Base-by-base conservation (phyloP, 176 grass and related monocot species). In the Guadua angustifolia region DNA sequence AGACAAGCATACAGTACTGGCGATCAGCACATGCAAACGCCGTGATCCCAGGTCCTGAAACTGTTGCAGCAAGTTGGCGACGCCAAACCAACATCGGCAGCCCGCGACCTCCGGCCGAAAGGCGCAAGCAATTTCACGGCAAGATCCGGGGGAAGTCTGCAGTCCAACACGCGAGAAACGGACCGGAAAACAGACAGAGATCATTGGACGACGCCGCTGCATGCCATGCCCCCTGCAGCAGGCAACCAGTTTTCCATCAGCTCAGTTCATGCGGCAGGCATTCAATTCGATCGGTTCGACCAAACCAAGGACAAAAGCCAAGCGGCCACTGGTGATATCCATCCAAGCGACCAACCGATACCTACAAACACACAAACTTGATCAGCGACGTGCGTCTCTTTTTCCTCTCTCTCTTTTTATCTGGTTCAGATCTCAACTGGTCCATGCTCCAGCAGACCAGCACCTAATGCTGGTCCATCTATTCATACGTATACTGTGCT, bases 361-460 rank as follows among this genome's bases (percentile, higher is more conserved):
- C 40, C 69, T 47, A 13, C 10, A 46, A 46, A 46, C 45, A 45
- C 45, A 46, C 45, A 46, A 46, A 46, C 45, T 3, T 46, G 45
- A 46, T 9, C 42, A 29, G 9, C 43, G n/a, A n/a, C n/a, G n/a
- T 10, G 0, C 9, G 2, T 43, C 42, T 43, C 7, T 43, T 5
- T 43, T 5, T 43, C 7, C 63, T 53, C 63, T 4, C 62, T 15
- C 16, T 17, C 29, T 9, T 18, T 11, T n/a, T 75, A 9, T 55
- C 52, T 40, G 55, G 36, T 77, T 43, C 55, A 77, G 74, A 77
- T 76, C 52, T 43, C 51, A 24, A 21, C 21, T 44, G 55, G 74
- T 60, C 38, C 33, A 45, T 9, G 12, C 42, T 24, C 13, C 10
- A 32, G 25, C 24, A 49, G 26, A 29, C 19, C 19, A 44, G 19